Base-by-base conservation (phyloP, 768 basidiomycete species). In the Termitomyces sp. region DNA sequence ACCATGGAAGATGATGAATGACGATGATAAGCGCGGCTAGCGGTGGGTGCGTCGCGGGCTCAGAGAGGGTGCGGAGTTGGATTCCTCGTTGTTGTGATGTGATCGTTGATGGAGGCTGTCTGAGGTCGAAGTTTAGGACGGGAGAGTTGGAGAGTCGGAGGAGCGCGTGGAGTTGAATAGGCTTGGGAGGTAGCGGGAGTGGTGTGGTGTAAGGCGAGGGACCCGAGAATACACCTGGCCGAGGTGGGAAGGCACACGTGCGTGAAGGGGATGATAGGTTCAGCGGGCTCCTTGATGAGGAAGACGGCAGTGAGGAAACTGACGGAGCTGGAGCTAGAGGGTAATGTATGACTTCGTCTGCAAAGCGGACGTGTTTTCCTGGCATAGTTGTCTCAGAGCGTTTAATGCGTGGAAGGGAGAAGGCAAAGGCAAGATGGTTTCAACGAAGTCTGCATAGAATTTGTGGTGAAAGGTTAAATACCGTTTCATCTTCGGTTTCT, bases 11-110 rank as follows among this genome's bases (percentile, higher is more conserved):
- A 36, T 71, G 64, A 1, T 68, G 67, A 9, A 64, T 61, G 0
- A 64, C 64, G 60, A 79, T 63, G 20, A 60, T 63, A 56, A 79
- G 54, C 52, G 36, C 55, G 1, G 65, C 57, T 9, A 71, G 58
- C 12, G 76, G 71, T 4, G 75, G 74, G 26, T 64, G 65, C 5
- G 71, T 72, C 3, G 76, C 77, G 0, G 76, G 68, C 60, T 75
- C 73, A n/a, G 62, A 57, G 13, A 75, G 66, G 0, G 60, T 61
- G 12, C 61, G 61, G 9, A 55, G 59, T 74, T 71, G 69, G 12
- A 73, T 47, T 1, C 64, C 56, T 23, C 60, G 63, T 32, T 69
- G 66, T 14, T 67, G 62, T 3, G 66, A 63, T 12, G 63, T 56
- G 32, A 71, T 66, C 18, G 58, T 66, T 3, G 75, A 70, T 10